These are phyloP conservation scores for Cladosporium halotolerans DNA, from an alignment of 2,329 filamentous ascomycete species.

Conservation along the genomic window DNA sequence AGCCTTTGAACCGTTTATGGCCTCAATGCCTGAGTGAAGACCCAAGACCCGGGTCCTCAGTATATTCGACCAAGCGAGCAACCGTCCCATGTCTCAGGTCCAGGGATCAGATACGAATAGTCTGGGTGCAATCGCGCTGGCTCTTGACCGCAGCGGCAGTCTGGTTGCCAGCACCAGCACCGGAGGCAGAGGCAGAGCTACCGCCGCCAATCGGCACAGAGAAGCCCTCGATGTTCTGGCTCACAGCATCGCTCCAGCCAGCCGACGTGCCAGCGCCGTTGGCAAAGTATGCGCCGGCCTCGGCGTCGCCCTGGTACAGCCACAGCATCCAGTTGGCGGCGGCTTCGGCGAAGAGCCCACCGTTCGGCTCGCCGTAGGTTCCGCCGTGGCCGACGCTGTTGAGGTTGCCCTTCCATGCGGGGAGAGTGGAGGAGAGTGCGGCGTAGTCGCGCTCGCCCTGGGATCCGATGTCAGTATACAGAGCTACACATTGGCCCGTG, in stretches of 20 bases:
- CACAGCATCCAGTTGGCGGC: constrained; percentile 9
- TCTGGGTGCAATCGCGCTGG: too few species aligned
- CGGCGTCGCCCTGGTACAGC: constrained; percentile 2
- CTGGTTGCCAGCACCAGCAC: background rate
- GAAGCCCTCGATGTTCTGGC: constrained; percentile 9
- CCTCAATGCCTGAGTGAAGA: too few species aligned
- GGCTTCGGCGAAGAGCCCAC: constrained; percentile 4
- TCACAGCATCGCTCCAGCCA: constrained; percentile 6
- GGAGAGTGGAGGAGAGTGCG: background rate
- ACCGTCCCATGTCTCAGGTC: too few species aligned
- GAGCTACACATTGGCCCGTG: background rate
- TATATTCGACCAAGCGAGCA: too few species aligned
- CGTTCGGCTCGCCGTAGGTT: constrained; percentile 6
- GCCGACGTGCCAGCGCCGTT: background rate
- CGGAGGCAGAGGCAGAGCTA: background rate
- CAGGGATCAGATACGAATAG: too few species aligned
- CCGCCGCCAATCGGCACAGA: background rate
- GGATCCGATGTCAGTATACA: background rate
- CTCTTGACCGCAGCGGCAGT: background rate
- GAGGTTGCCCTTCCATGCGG: constrained; percentile 10
- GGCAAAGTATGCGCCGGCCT: constrained; percentile 8
- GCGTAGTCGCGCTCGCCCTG: constrained; percentile 11
- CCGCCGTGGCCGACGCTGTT: constrained; percentile 9
- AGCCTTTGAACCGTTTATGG: too few species aligned
- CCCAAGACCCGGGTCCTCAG: too few species aligned